Conservation (phyloP, 352 stramenopile species). For the Phytophthora megakarya region DNA sequence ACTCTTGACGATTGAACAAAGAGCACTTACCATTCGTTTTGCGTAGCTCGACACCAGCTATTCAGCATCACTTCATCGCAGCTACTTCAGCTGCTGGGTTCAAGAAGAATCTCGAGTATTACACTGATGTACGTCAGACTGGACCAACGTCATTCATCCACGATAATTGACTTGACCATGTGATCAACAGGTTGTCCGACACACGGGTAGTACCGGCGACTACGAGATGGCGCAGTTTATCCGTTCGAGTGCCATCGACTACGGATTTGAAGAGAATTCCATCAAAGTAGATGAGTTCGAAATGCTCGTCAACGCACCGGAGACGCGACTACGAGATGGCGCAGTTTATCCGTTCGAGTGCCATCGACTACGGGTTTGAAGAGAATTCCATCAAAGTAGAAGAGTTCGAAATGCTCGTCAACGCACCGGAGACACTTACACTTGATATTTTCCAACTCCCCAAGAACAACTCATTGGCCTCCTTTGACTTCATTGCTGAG, state of each 20-base stretch:
- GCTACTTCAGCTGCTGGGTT: conserved; percentile 67
- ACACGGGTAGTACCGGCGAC: conserved; percentile 68
- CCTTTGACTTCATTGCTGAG: conserved; percentile 36
- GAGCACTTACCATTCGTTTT: conserved; percentile 1
- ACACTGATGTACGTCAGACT: conserved; percentile 50
- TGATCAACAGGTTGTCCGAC: conserved; percentile 44
- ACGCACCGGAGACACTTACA: conserved; percentile 66
- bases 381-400: conserved; percentile 80
- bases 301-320: conserved; percentile 78
- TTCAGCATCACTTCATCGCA: conserved; percentile 80
- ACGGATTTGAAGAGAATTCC: conserved; percentile 71
- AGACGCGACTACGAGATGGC: conserved; percentile 78
- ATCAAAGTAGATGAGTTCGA: conserved; percentile 88
- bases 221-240: conserved; percentile 83
- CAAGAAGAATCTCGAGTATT: conserved; percentile 75
- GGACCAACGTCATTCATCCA: background rate
- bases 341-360: conserved; percentile 74
- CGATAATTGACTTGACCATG: background rate
- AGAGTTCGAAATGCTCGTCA: conserved; percentile 83
- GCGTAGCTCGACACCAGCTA: conserved; percentile 66
- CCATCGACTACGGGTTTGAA: conserved; percentile 78
- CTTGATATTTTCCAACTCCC: conserved; percentile 40
- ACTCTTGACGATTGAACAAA: background rate
- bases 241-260: conserved; percentile 66
- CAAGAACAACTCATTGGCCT: conserved; percentile 30